phyloP scores from a whole-genome alignment of 257 asterid genomes.

The Parsonsia alboflavescens region DNA sequence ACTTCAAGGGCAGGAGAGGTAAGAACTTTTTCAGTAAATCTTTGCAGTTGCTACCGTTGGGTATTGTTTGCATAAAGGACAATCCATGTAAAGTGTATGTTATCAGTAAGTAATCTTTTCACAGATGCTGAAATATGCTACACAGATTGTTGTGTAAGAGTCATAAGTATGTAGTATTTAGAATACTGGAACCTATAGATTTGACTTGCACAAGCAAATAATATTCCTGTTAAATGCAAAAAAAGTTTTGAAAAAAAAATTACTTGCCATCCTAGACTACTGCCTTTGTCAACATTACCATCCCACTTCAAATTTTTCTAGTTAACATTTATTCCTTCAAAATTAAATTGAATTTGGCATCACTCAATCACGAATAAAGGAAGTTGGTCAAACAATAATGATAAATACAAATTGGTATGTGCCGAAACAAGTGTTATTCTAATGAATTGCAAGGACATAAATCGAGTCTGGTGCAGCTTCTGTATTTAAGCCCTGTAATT shows the following conservation, averaged over 20 bases:
- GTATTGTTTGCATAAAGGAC: not conserved
- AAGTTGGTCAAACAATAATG: not conserved
- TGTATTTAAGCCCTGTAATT: too few species aligned
- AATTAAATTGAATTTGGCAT: not conserved
- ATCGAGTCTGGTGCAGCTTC: too few species aligned
- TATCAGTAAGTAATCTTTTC: not conserved
- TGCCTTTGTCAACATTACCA: not conserved
- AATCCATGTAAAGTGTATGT: not conserved
- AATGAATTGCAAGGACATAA: too few species aligned
- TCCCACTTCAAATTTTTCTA: not conserved
- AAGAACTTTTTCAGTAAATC: conserved; percentile 6
- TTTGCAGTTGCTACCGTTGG: not conserved
- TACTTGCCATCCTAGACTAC: not conserved
- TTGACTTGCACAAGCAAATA: not conserved
- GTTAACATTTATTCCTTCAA: not conserved
- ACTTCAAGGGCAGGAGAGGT: conserved; percentile 77
- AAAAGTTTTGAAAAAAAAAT: not conserved
- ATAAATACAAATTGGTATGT: too few species aligned
- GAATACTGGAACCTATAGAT: not conserved
- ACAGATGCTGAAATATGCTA: not conserved
- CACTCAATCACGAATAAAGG: not conserved
- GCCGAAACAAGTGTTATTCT: too few species aligned
- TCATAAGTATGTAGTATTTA: not conserved
- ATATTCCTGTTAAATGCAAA: not conserved
- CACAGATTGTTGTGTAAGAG: not conserved